These are phyloP conservation scores for Xylaria grammica DNA, from an alignment of 495 filamentous ascomycete genomes.

Conservation along the genomic window DNA sequence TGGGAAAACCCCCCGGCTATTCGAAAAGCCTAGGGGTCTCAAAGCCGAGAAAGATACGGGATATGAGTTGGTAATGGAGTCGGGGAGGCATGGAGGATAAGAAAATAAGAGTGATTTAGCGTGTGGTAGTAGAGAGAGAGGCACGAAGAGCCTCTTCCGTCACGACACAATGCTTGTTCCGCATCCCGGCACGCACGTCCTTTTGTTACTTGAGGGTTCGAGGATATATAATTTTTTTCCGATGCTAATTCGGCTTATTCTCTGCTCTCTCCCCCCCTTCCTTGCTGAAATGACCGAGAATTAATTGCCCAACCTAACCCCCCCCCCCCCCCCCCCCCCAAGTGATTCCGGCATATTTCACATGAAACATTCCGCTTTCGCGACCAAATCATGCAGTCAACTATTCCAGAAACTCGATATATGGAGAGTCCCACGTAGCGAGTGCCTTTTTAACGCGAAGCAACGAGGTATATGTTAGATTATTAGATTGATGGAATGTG, in stretches of 20 bases:
- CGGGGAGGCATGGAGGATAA: neutral
- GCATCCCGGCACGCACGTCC: constrained; percentile 17
- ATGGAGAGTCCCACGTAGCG: too few species aligned
- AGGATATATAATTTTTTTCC: constrained; percentile 6
- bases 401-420: neutral
- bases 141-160: constrained; percentile 2
- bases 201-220: constrained; percentile 14
- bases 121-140: neutral
- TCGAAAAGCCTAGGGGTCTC: constrained; percentile 14
- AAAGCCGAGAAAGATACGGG: neutral
- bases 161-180: constrained; percentile 1
- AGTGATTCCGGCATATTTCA: neutral
- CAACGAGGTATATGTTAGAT: too few species aligned
- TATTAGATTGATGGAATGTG: neutral
- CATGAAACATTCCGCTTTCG: neutral
- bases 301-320: neutral
- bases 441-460: too few species aligned
- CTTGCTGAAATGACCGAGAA: neutral
- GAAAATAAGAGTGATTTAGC: neutral
- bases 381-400: neutral
- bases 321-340: too few species aligned
- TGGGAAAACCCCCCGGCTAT: constrained; percentile 26
- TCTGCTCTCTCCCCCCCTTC: neutral
- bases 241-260: neutral
- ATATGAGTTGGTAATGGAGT: neutral